Evolutionary conservation across 352 stramenopile genomes (phyloP).

Genomic region (Saprolegnia diclina): DNA sequence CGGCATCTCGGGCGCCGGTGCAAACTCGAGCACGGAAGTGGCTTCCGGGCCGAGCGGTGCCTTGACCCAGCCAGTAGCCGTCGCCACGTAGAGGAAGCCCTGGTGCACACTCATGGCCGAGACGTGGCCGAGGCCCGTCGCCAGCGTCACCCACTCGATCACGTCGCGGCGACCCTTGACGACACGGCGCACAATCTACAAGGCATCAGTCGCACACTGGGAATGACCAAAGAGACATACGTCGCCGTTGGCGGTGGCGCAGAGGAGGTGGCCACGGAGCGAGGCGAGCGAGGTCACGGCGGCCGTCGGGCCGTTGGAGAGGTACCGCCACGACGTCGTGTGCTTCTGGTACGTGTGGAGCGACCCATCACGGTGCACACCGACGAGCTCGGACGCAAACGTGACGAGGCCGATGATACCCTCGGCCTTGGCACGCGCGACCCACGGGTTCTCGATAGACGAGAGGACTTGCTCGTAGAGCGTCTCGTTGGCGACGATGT

Average conservation of each 20-base stretch:
- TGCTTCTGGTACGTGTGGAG: constrained; percentile 51
- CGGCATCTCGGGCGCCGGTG: constrained; percentile 29
- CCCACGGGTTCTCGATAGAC: constrained; percentile 34
- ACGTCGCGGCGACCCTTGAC: constrained; percentile 2
- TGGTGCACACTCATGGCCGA: constrained; percentile 64
- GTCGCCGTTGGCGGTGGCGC: constrained; percentile 51
- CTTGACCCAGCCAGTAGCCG: constrained; percentile 40
- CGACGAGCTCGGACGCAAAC: constrained; percentile 68
- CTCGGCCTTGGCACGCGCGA: constrained; percentile 35
- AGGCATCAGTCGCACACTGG: not conserved
- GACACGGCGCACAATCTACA: constrained; percentile 18
- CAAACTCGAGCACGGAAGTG: constrained; percentile 51
- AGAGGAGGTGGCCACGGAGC: constrained; percentile 54
- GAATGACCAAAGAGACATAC: not conserved
- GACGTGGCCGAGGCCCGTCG: not conserved
- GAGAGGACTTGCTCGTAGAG: constrained; percentile 44
- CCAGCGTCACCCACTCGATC: constrained; percentile 32
- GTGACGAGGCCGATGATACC: constrained; percentile 61
- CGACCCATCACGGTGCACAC: constrained; percentile 43
- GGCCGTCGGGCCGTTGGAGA: constrained; percentile 43
- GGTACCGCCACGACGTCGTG: constrained; percentile 38
- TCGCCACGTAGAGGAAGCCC: constrained; percentile 50
- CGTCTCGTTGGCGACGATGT: constrained; percentile 44
- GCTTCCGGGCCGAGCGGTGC: constrained; percentile 42
- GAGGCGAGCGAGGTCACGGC: constrained; percentile 56